phyloP scores from a whole-genome alignment of 2,329 filamentous ascomycete species.

The Aspergillus intermedius region DNA sequence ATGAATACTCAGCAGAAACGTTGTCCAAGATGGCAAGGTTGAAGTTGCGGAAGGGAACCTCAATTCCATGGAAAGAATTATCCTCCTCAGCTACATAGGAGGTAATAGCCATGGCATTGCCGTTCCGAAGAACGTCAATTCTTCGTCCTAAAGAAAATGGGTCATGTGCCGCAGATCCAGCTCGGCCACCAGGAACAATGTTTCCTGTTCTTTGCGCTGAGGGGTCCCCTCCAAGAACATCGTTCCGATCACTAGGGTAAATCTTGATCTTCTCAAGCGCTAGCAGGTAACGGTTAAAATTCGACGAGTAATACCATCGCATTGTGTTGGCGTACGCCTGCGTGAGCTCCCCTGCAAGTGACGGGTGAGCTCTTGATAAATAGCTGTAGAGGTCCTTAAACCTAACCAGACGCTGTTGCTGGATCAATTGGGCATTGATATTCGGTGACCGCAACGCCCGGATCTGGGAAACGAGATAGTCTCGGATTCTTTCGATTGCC shows the following conservation, averaged over 20 bases:
- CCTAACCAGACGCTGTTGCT: constrained; percentile 81
- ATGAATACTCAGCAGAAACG: constrained; percentile 88
- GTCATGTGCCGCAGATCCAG: constrained; percentile 55
- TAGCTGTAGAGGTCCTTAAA: constrained; percentile 88
- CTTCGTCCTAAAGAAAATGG: constrained; percentile 83
- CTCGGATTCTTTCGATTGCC: constrained; percentile 89
- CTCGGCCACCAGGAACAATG: constrained; percentile 34
- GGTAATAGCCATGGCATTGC: constrained; percentile 68
- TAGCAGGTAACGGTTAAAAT: constrained; percentile 81
- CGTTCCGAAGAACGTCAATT: constrained; percentile 70
- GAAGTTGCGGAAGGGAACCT: constrained; percentile 87
- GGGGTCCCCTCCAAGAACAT: constrained; percentile 75
- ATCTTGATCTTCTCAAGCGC: constrained; percentile 79
- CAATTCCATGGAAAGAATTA: constrained; percentile 75
- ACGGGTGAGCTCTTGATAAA: constrained; percentile 70
- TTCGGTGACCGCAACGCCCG: constrained; percentile 89
- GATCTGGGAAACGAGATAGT: constrained; percentile 90
- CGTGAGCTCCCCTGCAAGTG: constrained; percentile 82
- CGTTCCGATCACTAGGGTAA: constrained; percentile 73
- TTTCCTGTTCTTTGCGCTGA: constrained; percentile 52
- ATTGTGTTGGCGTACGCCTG: constrained; percentile 97
- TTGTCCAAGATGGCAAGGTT: constrained; percentile 93
- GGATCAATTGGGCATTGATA: constrained; percentile 94
- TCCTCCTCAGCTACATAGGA: constrained; percentile 91
- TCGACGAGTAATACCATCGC: constrained; percentile 93